Percentiles rank a stretch among this genome's conserved stretches.
Conservation (phyloP, 2,329 filamentous ascomycete species). For the Hypoxylon rubiginosum region DNA sequence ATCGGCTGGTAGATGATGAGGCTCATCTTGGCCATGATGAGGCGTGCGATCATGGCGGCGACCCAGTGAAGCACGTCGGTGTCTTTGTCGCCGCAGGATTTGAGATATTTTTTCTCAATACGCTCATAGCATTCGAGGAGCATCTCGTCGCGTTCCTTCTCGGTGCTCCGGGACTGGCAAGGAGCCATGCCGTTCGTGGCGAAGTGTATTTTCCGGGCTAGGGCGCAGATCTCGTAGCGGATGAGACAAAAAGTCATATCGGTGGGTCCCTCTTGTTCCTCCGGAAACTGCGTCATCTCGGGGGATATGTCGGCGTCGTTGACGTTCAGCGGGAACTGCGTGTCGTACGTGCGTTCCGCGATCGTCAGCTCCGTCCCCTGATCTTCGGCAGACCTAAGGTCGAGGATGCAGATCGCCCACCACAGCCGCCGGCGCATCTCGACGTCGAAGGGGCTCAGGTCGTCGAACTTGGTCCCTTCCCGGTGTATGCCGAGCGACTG, state of each 20-base stretch:
- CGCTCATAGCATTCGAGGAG: slow-evolving; percentile 62
- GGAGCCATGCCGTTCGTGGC: slow-evolving; percentile 53
- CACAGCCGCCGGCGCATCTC: slow-evolving; percentile 74
- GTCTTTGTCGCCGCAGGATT: slow-evolving; percentile 61
- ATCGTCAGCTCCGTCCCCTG: slow-evolving; percentile 67
- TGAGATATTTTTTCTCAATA: slow-evolving; percentile 68
- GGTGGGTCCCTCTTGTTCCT: slow-evolving; percentile 64
- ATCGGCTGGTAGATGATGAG: slow-evolving; percentile 67
- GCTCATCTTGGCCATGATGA: slow-evolving; percentile 68
- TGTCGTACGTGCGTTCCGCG: slow-evolving; percentile 63
- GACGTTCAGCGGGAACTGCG: slow-evolving; percentile 68
- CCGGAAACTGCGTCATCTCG: slow-evolving; percentile 62
- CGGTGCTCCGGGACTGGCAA: slow-evolving; percentile 50
- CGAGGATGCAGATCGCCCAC: slow-evolving; percentile 72
- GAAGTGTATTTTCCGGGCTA: slow-evolving; percentile 57
- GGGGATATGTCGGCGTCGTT: slow-evolving; percentile 66
- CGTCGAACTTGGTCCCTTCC: slow-evolving; percentile 67
- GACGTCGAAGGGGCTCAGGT: slow-evolving; percentile 70
- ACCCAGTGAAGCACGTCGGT: slow-evolving; percentile 64
- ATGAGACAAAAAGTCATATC: slow-evolving; percentile 64
- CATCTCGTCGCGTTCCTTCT: slow-evolving; percentile 61
- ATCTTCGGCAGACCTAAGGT: slow-evolving; percentile 71
- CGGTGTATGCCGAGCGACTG: slow-evolving; percentile 68
- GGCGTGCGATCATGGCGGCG: slow-evolving; percentile 61
- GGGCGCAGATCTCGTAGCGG: slow-evolving; percentile 58